Evolutionary conservation across 1,284 basidiomycete species (phyloP).

Genomic region (Fomitopsis schrenkii): DNA sequence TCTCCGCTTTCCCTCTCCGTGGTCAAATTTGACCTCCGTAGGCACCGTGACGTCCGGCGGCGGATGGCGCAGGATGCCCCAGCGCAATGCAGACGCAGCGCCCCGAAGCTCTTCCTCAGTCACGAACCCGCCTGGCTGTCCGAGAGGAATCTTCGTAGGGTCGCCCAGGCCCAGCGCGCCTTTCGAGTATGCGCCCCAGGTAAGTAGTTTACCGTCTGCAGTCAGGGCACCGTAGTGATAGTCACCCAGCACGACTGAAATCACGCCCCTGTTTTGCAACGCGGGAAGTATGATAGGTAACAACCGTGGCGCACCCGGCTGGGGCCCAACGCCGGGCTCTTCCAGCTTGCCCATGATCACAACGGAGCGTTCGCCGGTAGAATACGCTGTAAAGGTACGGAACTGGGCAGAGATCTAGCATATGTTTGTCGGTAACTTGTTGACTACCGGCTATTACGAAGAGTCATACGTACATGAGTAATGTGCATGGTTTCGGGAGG

Average conservation of each 20-base stretch:
- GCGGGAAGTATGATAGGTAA: conserved; percentile 61
- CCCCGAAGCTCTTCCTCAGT: conserved; percentile 31
- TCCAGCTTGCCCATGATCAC: conserved; percentile 61
- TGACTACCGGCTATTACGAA: neutral
- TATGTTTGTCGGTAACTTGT: neutral
- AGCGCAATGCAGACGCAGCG: conserved; percentile 27
- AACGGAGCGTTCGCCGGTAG: conserved; percentile 59
- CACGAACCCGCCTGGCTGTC: conserved; percentile 58
- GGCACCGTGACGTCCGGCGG: conserved; percentile 56
- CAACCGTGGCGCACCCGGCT: conserved; percentile 14
- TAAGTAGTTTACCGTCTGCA: conserved; percentile 67
- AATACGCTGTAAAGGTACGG: conserved; percentile 76
- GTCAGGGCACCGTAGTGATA: conserved; percentile 88
- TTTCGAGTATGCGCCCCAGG: conserved; percentile 78
- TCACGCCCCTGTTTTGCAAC: conserved; percentile 70
- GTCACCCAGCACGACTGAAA: conserved; percentile 85
- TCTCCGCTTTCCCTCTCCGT: conserved; percentile 41
- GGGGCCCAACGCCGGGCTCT: conserved; percentile 12
- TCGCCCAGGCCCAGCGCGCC: conserved; percentile 86
- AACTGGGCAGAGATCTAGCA: conserved; percentile 83
- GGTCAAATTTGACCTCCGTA: conserved; percentile 67
- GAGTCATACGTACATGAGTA: conserved; percentile 3
- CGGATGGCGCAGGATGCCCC: conserved; percentile 17
- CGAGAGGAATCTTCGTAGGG: conserved; percentile 45
- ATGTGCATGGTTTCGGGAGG: conserved; percentile 7